Percentiles rank a stretch among this genome's conserved stretches.
phyloP scores from a whole-genome alignment of 2,329 filamentous ascomycete genomes.

The Trichophaea hybrida region DNA sequence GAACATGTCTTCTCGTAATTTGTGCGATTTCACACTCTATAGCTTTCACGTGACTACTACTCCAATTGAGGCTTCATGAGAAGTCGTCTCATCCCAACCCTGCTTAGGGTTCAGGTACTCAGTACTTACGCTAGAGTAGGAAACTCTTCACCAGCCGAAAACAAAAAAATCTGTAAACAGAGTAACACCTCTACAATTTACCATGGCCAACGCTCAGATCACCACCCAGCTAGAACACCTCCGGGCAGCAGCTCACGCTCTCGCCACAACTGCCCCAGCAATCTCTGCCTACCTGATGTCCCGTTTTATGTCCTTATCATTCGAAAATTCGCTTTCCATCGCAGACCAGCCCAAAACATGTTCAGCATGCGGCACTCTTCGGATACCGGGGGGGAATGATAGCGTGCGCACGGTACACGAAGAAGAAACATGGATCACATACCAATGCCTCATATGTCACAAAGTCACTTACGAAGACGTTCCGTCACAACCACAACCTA shows the following conservation, averaged over 20 bases:
- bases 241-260: slow-evolving; percentile 14
- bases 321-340: neutral
- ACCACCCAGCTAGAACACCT: slow-evolving; percentile 7
- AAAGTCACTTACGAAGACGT: slow-evolving; percentile 2
- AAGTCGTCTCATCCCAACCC: too few relatives aligned
- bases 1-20: too few relatives aligned
- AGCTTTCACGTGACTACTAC: too few relatives aligned
- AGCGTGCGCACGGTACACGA: neutral
- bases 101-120: too few relatives aligned
- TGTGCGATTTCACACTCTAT: too few relatives aligned
- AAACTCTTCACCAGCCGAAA: too few relatives aligned
- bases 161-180: too few relatives aligned
- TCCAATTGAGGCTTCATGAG: too few relatives aligned
- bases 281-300: slow-evolving; percentile 15
- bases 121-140: too few relatives aligned
- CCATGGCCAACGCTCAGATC: neutral
- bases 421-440: neutral
- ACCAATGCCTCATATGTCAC: slow-evolving; percentile 10
- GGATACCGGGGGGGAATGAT: neutral
- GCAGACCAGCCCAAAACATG: slow-evolving; percentile 1
- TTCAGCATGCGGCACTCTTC: neutral
- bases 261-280: slow-evolving; percentile 11
- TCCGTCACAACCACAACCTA: neutral
- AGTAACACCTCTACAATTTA: neutral
- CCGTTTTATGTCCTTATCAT: slow-evolving; percentile 1